A percentile compares a stretch with the other conserved stretches of the same genome.
phyloP scores from a whole-genome alignment of 2,329 filamentous ascomycete species.

The Talaromyces amestolkiae region DNA sequence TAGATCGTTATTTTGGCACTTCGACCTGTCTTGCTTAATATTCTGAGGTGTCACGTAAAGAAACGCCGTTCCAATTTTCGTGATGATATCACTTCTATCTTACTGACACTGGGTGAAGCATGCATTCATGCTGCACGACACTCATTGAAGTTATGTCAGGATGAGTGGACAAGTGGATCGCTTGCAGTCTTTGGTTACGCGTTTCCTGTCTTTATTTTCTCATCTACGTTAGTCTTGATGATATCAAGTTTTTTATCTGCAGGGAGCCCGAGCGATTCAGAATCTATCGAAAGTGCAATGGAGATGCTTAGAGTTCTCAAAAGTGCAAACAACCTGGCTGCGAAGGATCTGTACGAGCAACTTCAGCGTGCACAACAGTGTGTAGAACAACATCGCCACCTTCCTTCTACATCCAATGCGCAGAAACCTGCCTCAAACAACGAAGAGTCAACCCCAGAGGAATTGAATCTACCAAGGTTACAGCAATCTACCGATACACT shows the following conservation, averaged over 20 bases:
- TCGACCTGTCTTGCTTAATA: not conserved
- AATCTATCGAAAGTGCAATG: constrained; percentile 1
- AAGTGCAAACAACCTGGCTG: constrained; percentile 1
- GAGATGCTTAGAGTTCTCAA: constrained; percentile 3
- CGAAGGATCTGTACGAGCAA: constrained; percentile 5
- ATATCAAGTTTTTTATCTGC: not conserved
- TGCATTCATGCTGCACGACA: not conserved
- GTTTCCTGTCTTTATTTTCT: not conserved
- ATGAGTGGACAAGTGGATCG: not conserved
- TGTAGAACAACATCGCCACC: not conserved
- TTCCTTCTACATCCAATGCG: not conserved
- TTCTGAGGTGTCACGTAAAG: not conserved
- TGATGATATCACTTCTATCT: not conserved
- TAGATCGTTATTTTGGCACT: not conserved
- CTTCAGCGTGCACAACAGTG: not conserved
- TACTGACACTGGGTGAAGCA: not conserved
- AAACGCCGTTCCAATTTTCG: not conserved
- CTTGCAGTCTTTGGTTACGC: not conserved
- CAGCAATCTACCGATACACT: not conserved
- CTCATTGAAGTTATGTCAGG: not conserved
- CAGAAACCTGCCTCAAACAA: not conserved
- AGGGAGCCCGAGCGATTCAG: not conserved
- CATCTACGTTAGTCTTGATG: not conserved
- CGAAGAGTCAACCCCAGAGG: not conserved
- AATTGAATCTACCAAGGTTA: not conserved